Evolutionary conservation across 257 asterid species (phyloP).

Genomic region (Fraxinus pennsylvanica): DNA sequence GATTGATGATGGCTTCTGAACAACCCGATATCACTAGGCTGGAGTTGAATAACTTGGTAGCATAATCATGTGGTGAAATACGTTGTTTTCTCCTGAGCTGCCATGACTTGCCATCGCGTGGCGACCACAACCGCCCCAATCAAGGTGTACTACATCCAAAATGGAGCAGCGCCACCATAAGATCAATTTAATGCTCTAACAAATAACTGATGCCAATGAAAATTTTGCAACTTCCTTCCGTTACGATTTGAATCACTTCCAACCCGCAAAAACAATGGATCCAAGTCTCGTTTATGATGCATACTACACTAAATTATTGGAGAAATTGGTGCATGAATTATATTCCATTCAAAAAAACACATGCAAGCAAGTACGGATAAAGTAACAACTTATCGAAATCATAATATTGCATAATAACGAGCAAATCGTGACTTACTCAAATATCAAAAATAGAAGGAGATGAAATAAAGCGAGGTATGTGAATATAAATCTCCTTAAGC

Average conservation of each 20-base stretch:
- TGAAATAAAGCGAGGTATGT: too few species aligned
- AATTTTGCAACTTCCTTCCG: conserved; percentile 22
- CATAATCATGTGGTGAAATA: conserved; percentile 34
- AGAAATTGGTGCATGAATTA: too few species aligned
- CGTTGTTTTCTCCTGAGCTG: conserved; percentile 31
- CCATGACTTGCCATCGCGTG: conserved; percentile 52
- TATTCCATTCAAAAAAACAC: too few species aligned
- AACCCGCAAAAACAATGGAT: conserved; percentile 12
- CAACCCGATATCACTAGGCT: conserved; percentile 51
- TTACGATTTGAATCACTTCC: conserved; percentile 22
- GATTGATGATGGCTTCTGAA: background rate
- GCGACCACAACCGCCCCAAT: conserved; percentile 32
- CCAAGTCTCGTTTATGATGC: conserved; percentile 20
- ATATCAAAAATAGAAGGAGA: too few species aligned
- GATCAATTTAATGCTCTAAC: conserved; percentile 38
- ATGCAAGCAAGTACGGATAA: too few species aligned
- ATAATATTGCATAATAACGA: too few species aligned
- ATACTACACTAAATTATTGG: background rate
- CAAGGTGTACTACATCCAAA: conserved; percentile 34
- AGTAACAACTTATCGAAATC: too few species aligned
- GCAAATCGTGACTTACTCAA: too few species aligned
- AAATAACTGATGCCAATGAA: conserved; percentile 26
- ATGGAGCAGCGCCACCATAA: conserved; percentile 47
- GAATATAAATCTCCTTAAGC: too few species aligned
- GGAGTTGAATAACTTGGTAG: conserved; percentile 44